Evolutionary conservation across 2,329 filamentous ascomycete species (phyloP).

Genomic region (Lachnellula occidentalis): DNA sequence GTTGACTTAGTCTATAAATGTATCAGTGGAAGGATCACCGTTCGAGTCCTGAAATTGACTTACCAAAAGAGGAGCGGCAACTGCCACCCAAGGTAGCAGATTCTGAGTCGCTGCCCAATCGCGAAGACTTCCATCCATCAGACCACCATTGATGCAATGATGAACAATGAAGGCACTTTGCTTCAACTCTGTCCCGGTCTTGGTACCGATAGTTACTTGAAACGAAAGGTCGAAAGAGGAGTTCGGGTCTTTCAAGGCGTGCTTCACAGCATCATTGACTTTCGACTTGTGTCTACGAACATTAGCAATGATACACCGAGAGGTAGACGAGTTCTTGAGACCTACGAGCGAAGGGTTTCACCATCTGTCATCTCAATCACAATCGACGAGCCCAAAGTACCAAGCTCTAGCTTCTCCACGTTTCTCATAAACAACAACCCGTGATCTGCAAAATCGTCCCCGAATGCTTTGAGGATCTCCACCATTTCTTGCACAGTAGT

Average conservation of each 20-base stretch:
- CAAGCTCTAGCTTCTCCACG: constrained; percentile 22
- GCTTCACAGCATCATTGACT: constrained; percentile 18
- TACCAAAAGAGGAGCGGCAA: constrained; percentile 28
- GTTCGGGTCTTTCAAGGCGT: constrained; percentile 1
- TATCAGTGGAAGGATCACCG: neutral
- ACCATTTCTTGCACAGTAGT: constrained; percentile 25
- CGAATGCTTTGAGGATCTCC: constrained; percentile 26
- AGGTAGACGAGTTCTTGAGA: neutral
- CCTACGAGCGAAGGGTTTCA: constrained; percentile 17
- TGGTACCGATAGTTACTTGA: constrained; percentile 7
- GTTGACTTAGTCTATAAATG: neutral
- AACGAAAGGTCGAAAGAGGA: constrained; percentile 21
- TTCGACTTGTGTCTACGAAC: constrained; percentile 16
- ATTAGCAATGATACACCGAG: neutral
- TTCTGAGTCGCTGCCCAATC: constrained; percentile 28
- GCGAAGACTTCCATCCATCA: constrained; percentile 19
- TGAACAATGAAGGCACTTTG: constrained; percentile 23
- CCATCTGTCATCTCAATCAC: constrained; percentile 13
- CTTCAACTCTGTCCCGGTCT: neutral
- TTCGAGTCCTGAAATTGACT: neutral
- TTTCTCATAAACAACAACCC: constrained; percentile 32
- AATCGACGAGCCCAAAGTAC: constrained; percentile 7
- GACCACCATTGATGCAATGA: constrained; percentile 24
- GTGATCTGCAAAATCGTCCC: constrained; percentile 25
- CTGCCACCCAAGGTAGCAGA: constrained; percentile 32